Percentiles rank a stretch among this genome's conserved stretches.
Evolutionary conservation across 2,329 filamentous ascomycete genomes (phyloP).

Genomic region (Sporothrix brunneoviolacea): DNA sequence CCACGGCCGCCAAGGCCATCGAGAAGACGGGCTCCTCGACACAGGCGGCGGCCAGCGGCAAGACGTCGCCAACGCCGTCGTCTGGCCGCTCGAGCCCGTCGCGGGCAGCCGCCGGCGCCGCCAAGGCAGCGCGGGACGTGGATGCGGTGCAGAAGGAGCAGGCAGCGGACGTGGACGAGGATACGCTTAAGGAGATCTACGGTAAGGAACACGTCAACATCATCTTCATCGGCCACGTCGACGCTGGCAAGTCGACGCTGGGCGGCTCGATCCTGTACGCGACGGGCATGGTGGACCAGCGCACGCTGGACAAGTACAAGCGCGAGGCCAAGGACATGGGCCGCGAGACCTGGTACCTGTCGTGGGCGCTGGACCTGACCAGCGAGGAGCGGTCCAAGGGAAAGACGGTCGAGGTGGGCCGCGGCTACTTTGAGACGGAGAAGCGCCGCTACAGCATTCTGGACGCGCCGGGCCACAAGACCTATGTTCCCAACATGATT

Average conservation of each 20-base stretch:
- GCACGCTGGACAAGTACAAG: conserved; percentile 98
- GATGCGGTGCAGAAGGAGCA: conserved; percentile 82
- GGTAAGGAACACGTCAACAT: conserved; percentile 92
- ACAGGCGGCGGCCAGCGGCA: conserved; percentile 55
- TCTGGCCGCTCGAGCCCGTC: conserved; percentile 81
- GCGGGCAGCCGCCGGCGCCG: conserved; percentile 38
- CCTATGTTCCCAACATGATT: conserved; percentile 97
- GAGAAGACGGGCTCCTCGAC: conserved; percentile 73
- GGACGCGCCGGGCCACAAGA: conserved; percentile 96
- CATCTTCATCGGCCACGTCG: conserved; percentile 93
- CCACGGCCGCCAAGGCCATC: conserved; percentile 80
- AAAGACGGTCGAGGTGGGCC: conserved; percentile 95
- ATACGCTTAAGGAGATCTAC: conserved; percentile 86
- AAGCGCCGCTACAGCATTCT: conserved; percentile 94
- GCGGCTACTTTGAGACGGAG: conserved; percentile 94
- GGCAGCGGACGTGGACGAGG: conserved; percentile 61
- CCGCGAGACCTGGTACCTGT: conserved; percentile 97
- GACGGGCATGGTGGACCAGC: conserved; percentile 98
- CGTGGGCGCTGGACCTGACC: conserved; percentile 94
- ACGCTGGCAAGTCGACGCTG: conserved; percentile 94
- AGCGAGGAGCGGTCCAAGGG: conserved; percentile 95
- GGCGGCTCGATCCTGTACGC: conserved; percentile 88
- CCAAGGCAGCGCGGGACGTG: conserved; percentile 57
- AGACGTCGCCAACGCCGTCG: conserved; percentile 72
- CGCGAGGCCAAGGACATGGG: conserved; percentile 92